Percentiles rank a stretch among this genome's conserved stretches.
These are phyloP conservation scores for Leersia perrieri DNA, from an alignment of 176 grass and related monocot genomes.

Conservation along the genomic window DNA sequence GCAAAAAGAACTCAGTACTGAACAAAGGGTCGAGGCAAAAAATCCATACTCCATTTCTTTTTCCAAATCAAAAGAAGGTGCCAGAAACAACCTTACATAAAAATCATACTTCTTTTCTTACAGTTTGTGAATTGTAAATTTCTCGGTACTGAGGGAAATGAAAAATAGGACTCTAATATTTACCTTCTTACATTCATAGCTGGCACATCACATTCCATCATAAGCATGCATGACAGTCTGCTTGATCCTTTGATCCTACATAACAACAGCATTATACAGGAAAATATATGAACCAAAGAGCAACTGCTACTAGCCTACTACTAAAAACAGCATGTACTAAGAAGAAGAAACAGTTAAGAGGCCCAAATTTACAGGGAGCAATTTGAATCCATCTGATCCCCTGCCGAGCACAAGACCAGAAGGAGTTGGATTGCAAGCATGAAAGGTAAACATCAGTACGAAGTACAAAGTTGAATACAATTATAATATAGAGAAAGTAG, in stretches of 20 bases:
- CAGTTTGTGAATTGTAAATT: neutral
- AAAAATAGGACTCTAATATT: neutral
- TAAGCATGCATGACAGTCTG: neutral
- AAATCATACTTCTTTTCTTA: neutral
- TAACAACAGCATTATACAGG: constrained; percentile 1
- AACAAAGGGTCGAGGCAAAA: neutral
- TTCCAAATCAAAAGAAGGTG: neutral
- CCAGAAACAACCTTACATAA: neutral
- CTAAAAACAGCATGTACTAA: neutral
- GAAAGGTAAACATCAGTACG: neutral
- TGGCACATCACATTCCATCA: neutral
- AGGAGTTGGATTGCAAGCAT: neutral
- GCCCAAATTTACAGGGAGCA: neutral
- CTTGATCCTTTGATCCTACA: neutral
- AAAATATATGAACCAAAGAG: neutral
- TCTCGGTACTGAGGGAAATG: neutral
- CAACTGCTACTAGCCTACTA: neutral
- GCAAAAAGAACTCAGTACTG: neutral
- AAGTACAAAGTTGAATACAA: neutral
- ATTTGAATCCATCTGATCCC: neutral
- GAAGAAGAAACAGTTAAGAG: neutral
- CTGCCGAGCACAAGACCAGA: neutral
- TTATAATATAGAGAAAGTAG: neutral
- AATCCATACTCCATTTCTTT: neutral
- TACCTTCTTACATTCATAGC: neutral